Conservation (phyloP, 2,329 filamentous ascomycete species). For the Ilyonectria robusta region DNA sequence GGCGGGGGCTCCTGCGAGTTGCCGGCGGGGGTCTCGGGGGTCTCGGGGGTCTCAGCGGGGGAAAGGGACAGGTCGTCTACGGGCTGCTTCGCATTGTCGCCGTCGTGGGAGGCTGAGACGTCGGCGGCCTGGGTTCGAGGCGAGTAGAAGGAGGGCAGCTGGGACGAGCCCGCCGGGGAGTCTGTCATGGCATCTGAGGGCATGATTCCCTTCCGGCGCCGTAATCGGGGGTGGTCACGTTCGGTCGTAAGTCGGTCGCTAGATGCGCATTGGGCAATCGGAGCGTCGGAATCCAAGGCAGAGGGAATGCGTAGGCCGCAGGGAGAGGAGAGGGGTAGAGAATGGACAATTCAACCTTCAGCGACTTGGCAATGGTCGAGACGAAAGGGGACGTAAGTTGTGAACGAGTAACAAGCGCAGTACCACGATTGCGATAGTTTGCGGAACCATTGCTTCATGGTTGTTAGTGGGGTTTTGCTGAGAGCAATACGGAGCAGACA, state of each 20-base stretch:
- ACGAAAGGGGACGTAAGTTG: neutral
- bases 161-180: constrained; percentile 50
- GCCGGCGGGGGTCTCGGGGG: constrained; percentile 27
- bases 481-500: constrained; percentile 19
- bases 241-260: constrained; percentile 23
- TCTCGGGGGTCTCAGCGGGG: constrained; percentile 35
- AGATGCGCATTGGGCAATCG: constrained; percentile 34
- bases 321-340: constrained; percentile 3
- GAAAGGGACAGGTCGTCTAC: constrained; percentile 57
- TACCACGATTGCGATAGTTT: constrained; percentile 44
- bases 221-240: constrained; percentile 42
- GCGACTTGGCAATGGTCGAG: neutral
- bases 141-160: constrained; percentile 64
- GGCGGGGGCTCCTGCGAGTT: constrained; percentile 61
- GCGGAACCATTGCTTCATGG: constrained; percentile 45
- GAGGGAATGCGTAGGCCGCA: constrained; percentile 2
- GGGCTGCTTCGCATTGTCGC: constrained; percentile 40
- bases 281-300: neutral
- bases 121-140: constrained; percentile 54
- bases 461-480: constrained; percentile 42
- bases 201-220: constrained; percentile 45
- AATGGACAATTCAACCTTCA: constrained; percentile 30
- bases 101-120: constrained; percentile 31
- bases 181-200: constrained; percentile 47
- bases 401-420: constrained; percentile 20